A percentile compares a stretch with the other conserved stretches of the same genome.
Evolutionary conservation across 2,329 filamentous ascomycete species (phyloP).

Genomic region (Paecilomyces sp.): DNA sequence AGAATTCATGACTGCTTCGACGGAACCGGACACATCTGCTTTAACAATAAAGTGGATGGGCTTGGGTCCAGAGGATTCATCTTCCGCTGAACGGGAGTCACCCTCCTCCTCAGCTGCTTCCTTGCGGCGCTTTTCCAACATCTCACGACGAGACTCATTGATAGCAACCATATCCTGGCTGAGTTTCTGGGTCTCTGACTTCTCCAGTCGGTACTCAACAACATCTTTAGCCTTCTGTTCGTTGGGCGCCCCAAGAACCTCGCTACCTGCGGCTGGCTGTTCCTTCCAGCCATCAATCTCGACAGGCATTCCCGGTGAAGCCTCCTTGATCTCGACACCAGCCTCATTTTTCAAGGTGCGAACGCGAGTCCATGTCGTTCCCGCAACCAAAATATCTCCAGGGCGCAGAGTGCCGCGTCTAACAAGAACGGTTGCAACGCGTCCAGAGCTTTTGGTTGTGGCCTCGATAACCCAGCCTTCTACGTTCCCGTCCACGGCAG

Average conservation of each 20-base stretch:
- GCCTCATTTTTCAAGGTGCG: conserved; percentile 78
- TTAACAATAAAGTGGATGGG: conserved; percentile 79
- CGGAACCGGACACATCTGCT: conserved; percentile 87
- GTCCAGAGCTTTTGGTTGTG: conserved; percentile 75
- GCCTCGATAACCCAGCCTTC: conserved; percentile 95
- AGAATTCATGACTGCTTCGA: conserved; percentile 77
- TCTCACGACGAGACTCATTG: conserved; percentile 59
- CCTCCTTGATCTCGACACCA: conserved; percentile 63
- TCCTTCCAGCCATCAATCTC: conserved; percentile 94
- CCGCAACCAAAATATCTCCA: conserved; percentile 81
- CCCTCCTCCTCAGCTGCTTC: conserved; percentile 26
- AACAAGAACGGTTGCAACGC: conserved; percentile 81
- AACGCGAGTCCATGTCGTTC: conserved; percentile 81
- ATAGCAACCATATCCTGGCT: conserved; percentile 68
- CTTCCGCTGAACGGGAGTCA: conserved; percentile 29
- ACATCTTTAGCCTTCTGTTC: conserved; percentile 75
- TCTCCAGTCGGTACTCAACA: conserved; percentile 67
- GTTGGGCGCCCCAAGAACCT: conserved; percentile 73
- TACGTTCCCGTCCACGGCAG: conserved; percentile 65
- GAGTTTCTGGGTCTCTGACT: conserved; percentile 59
- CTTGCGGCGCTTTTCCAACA: conserved; percentile 44
- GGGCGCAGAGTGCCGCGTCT: conserved; percentile 75
- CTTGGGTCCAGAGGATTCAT: conserved; percentile 40
- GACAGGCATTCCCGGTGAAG: conserved; percentile 79
- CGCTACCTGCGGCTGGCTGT: conserved; percentile 76